These are phyloP conservation scores for Pachysandra terminalis DNA, from an alignment of 164 flowering plant species.

Conservation along the genomic window DNA sequence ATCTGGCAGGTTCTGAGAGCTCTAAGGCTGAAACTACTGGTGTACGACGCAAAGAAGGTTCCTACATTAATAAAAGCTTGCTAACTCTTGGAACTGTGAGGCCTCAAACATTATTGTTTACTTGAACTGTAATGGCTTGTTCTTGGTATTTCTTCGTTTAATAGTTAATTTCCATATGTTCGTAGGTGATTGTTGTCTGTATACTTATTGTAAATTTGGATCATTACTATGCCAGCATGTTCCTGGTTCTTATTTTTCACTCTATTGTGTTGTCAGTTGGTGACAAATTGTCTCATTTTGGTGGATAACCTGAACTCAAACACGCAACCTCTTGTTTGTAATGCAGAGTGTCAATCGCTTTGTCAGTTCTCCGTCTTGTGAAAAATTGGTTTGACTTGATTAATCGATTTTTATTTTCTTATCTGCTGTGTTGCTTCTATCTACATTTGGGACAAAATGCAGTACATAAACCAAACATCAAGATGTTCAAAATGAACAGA, in stretches of 20 bases:
- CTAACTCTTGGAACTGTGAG: slow-evolving; percentile 98
- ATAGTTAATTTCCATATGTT: background rate
- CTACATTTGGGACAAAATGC: too few relatives aligned
- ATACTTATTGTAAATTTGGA: background rate
- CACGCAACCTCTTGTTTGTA: background rate
- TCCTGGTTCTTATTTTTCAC: background rate
- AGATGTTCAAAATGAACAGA: too few relatives aligned
- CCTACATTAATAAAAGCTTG: slow-evolving; percentile 93
- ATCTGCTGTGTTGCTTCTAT: too few relatives aligned
- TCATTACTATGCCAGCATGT: background rate
- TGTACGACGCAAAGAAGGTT: slow-evolving; percentile 89
- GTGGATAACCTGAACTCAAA: too few relatives aligned
- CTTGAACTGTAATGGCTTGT: background rate
- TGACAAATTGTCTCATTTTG: too few relatives aligned
- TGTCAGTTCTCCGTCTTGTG: too few relatives aligned
- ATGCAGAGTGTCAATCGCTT: too few relatives aligned
- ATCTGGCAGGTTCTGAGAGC: slow-evolving; percentile 99
- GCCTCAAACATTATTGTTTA: slow-evolving; percentile 20
- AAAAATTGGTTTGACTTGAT: too few relatives aligned
- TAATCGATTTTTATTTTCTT: too few relatives aligned
- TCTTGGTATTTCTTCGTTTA: background rate
- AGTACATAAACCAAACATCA: too few relatives aligned
- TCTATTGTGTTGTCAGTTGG: background rate
- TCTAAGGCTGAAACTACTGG: slow-evolving; percentile 97
- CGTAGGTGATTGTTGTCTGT: background rate